Evolutionary conservation across 2,329 filamentous ascomycete genomes (phyloP), one percentile per base, ranked within the genome.

Genomic region (Ilyonectria destructans): DNA sequence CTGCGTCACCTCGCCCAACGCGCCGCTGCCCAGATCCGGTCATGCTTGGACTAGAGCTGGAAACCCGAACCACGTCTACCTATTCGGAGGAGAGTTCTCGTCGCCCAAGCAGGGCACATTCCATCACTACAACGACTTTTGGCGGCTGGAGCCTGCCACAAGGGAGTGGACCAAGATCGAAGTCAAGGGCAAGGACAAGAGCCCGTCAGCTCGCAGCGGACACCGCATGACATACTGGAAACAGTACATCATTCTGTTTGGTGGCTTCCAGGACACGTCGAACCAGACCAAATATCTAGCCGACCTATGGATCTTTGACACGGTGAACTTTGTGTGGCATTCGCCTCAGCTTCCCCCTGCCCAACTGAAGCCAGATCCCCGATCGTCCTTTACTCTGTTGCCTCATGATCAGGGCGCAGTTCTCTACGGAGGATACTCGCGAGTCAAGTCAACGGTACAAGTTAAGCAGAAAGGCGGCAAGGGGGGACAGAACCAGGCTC

Each of bases 121-220:
- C 78, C 98, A 99, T 81, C 96, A 99, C 82, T 99, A 99, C 84
- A 97, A 97, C 77, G 96, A 98, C 83, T 98, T 99, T 80, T 99
- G 96, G 96, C 88, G 92, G 57, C 88, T 98, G 49, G 95, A 98
- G 78, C 93, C 96, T 0, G 88, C 87, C 9, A 91, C 89, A 8
- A 88, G 95, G 75, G 96, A 99, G 84, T 99, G 96, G 96, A 93
- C 90, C 64, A 92, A 95, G 69, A 86, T 99, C 37, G 96, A 99
- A 80, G 87, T 87, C 75, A 89, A 89, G 84, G 93, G 93, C 66
- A 89, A 90, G 83, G 93, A 93, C 63, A 93, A 93, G 80, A 88
- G 88, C 40, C 96, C 96, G 45, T 92, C 94, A 2, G 95, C 96
- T 3, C 87, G 96, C 72, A 97, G 93, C 79, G 96, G 96, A 4